Conservation (phyloP, 768 basidiomycete genomes). For the Nidularia pulvinata region DNA sequence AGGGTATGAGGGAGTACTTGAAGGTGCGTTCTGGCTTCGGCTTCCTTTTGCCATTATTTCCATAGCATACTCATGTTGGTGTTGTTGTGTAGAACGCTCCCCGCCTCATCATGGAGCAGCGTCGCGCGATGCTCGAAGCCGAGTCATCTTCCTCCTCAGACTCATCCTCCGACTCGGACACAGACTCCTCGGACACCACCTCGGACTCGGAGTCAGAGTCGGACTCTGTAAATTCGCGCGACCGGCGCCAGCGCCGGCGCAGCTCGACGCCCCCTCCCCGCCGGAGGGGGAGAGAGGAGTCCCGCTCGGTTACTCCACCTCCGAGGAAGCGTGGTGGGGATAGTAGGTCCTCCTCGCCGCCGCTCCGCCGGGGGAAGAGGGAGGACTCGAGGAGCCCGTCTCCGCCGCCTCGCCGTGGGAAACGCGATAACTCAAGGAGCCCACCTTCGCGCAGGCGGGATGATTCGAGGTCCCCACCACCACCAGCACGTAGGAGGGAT, state of each 20-base stretch:
- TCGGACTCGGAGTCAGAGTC: slow-evolving; percentile 27
- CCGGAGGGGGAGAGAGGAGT: slow-evolving; percentile 11
- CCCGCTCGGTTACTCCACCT: slow-evolving; percentile 9
- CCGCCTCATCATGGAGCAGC: slow-evolving; percentile 90
- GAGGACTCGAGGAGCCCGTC: slow-evolving; percentile 9
- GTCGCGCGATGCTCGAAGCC: slow-evolving; percentile 83
- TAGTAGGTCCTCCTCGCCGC: slow-evolving; percentile 11
- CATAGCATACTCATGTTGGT: slow-evolving; percentile 5
- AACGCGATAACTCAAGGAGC: slow-evolving; percentile 2
- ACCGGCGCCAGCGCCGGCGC: slow-evolving; percentile 18
- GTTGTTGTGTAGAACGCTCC: slow-evolving; percentile 83
- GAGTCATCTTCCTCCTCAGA: slow-evolving; percentile 45
- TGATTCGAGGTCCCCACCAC: neutral
- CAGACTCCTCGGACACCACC: slow-evolving; percentile 13
- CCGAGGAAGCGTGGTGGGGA: slow-evolving; percentile 15
- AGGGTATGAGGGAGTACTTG: slow-evolving; percentile 96
- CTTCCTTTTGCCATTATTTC: neutral
- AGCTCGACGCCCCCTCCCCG: slow-evolving; percentile 19
- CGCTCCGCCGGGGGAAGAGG: slow-evolving; percentile 16
- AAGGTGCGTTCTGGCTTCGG: slow-evolving; percentile 55
- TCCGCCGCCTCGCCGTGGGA: slow-evolving; percentile 7
- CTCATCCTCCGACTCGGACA: slow-evolving; percentile 29
- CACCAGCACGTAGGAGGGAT: neutral
- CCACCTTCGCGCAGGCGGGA: neutral
- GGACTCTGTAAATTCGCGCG: slow-evolving; percentile 18